Percentiles rank a stretch among this genome's conserved stretches.
phyloP scores from a whole-genome alignment of 768 basidiomycete genomes.

The Kwoniella botswanensis region DNA sequence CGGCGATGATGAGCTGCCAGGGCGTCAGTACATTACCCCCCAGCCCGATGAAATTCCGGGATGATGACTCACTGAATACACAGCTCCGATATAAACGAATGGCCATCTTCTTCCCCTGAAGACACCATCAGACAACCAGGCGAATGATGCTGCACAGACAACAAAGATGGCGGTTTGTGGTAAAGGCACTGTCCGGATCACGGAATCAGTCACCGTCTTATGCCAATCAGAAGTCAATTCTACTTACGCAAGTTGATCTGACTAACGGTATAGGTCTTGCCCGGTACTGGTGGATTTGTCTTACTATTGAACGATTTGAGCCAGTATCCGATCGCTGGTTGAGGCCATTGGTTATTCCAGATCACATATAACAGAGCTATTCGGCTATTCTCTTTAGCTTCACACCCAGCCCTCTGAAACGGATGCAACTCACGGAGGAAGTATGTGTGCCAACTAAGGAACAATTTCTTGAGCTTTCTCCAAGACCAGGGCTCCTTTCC shows the following conservation, averaged over 20 bases:
- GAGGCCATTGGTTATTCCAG: constrained; percentile 39
- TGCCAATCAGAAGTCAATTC: not conserved
- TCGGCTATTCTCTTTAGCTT: not conserved
- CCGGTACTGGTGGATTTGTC: constrained; percentile 34
- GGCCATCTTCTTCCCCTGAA: constrained; percentile 44
- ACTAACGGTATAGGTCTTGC: constrained; percentile 32
- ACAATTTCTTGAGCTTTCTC: constrained; percentile 26
- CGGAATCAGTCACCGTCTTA: not conserved
- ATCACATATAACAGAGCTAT: constrained; percentile 33
- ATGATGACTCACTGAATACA: constrained; percentile 20
- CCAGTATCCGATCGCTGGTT: constrained; percentile 39
- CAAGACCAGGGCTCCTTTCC: constrained; percentile 33
- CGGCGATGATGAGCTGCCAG: constrained; percentile 26
- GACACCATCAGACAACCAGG: constrained; percentile 47
- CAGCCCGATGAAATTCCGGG: too few species aligned
- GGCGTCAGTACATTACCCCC: not conserved
- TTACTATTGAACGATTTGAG: constrained; percentile 47
- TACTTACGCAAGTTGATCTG: constrained; percentile 44
- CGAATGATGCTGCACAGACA: constrained; percentile 27
- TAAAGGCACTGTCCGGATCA: constrained; percentile 27
- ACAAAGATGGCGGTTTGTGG: constrained; percentile 37
- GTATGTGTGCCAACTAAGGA: constrained; percentile 46
- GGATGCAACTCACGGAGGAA: constrained; percentile 28
- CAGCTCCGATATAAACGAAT: constrained; percentile 36
- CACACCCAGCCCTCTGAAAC: not conserved